Evolutionary conservation across 106 monocot species (phyloP), one percentile per base, ranked within the genome.

Genomic region (Acorus gramineus): DNA sequence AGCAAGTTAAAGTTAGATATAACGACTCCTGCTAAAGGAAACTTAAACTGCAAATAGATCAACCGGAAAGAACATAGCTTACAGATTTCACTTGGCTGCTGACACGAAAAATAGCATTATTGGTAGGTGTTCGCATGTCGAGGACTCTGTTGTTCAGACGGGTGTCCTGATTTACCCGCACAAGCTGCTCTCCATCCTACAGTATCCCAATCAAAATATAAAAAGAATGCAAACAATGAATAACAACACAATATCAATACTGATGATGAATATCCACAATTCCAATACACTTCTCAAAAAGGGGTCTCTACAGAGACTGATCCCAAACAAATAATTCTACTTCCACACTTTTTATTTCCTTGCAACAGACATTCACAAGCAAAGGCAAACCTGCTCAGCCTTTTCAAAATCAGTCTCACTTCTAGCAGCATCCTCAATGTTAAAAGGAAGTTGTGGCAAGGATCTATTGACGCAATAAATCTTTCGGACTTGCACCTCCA

Each of bases 401-500:
- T 72, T 80, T 58, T 73, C 66, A 52, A 86, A 72, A 8, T 90
- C 94, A 6, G 68, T 70, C 65, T 94, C 94, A 69, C 86, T 90
- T 66, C 89, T 69, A 14, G 94, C 70, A 7, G 93, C 93, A 66
- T 94, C 93, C 74, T 94, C 93, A 50, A 94, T 74, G 54, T 86
- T 94, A 12, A 94, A 81, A 9, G 93, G 93, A 11, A 94, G 75
- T 53, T 60, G 82, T 3, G 86, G 73, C 14, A 80, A 50, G 0
- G 89, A 78, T 84, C 79, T 84, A 71, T 69, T 86, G 47, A 94
- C 60, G 65, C 93, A 94, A 52, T 89, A 73, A 5, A 94, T 14
- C 47, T 89, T 94, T 65, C 77, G 69, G n/a, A 94, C 86, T 71
- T 94, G 89, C 64, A 94, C 56, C 66, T 94, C 93, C 14, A 94